A percentile compares a stretch with the other conserved stretches of the same genome.
Conservation (phyloP, 169 alveolate genomes). For the Condylostoma magnum region DNA sequence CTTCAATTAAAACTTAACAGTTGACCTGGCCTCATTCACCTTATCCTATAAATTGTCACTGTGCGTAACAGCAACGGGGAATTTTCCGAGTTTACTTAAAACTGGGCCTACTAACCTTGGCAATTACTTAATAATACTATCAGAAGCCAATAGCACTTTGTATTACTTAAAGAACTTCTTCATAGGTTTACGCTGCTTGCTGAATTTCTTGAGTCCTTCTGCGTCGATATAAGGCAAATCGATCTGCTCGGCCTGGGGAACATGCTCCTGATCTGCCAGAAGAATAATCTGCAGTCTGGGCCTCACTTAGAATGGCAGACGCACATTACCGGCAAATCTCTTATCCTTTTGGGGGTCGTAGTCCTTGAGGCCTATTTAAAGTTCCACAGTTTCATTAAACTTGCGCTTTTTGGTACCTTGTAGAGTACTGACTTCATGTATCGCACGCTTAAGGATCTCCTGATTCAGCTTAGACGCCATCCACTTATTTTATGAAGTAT, state of each 20-base stretch:
- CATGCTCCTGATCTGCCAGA: conserved; percentile 99
- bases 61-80: conserved; percentile 98
- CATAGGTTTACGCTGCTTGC: conserved; percentile 98
- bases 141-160: conserved; percentile 92
- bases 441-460: conserved; percentile 73
- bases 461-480: conserved; percentile 31
- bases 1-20: conserved; percentile 90
- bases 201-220: conserved; percentile 98
- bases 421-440: conserved; percentile 90
- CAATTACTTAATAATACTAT: conserved; percentile 96
- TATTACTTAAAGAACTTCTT: conserved; percentile 88
- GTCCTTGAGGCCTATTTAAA: conserved; percentile 98
- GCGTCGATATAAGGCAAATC: conserved; percentile 96
- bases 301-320: conserved; percentile 96
- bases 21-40: conserved; percentile 93
- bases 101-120: conserved; percentile 99
- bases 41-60: conserved; percentile 94
- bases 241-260: conserved; percentile 96
- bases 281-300: conserved; percentile 96
- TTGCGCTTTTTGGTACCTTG: conserved; percentile 95
- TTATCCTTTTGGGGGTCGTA: conserved; percentile 99
- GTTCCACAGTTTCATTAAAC: conserved; percentile 98
- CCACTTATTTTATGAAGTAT: too few relatives aligned
- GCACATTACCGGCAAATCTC: conserved; percentile 99
- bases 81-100: conserved; percentile 98